Conservation (phyloP, 345 rosid genomes). For the Cardamine chenopodiifolia region DNA sequence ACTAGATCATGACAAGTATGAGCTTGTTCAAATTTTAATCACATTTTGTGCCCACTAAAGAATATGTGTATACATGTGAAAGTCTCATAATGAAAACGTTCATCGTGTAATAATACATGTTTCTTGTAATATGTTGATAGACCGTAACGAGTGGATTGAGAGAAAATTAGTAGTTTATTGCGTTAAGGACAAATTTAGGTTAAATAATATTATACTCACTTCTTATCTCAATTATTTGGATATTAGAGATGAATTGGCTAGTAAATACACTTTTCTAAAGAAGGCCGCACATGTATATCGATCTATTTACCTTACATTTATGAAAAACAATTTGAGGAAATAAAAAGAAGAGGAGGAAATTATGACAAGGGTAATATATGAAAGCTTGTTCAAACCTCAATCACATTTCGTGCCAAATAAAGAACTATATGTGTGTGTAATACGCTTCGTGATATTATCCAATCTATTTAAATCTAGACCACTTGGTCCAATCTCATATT, state of each 20-base stretch:
- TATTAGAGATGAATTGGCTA: background rate
- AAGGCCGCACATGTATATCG: no score
- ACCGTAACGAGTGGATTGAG: constrained; percentile 19
- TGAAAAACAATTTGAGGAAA: background rate
- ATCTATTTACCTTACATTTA: background rate
- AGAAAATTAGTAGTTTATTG: background rate
- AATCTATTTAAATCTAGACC: constrained; percentile 7
- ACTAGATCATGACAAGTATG: background rate
- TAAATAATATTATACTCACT: background rate
- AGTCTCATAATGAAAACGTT: constrained; percentile 15
- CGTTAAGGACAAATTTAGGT: background rate
- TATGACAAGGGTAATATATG: background rate
- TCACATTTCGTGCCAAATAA: background rate
- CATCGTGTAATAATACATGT: constrained; percentile 7
- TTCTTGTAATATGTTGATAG: constrained; percentile 19
- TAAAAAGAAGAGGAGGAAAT: background rate
- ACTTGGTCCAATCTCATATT: constrained; percentile 20
- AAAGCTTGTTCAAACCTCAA: background rate
- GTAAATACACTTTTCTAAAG: background rate
- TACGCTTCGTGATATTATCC: constrained; percentile 6
- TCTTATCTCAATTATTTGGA: background rate
- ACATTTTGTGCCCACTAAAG: background rate
- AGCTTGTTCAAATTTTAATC: background rate
- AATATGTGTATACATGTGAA: background rate
- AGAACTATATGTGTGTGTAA: background rate